phyloP scores from a whole-genome alignment of 495 filamentous ascomycete genomes.

The Aspergillus ostianus region DNA sequence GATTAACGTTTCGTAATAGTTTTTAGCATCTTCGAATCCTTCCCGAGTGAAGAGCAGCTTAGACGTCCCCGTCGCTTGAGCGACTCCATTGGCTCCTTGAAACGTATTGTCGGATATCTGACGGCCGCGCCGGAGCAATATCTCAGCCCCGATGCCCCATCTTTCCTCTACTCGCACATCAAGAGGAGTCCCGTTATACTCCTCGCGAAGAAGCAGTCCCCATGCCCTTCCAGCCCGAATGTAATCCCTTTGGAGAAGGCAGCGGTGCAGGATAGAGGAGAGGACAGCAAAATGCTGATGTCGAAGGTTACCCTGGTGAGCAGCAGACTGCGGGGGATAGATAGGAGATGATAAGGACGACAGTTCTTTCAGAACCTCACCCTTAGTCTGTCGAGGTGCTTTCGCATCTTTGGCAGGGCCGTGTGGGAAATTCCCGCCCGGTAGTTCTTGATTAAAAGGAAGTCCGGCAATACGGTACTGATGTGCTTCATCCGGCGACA shows the following conservation, averaged over 20 bases:
- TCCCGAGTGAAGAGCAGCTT: constrained; percentile 42
- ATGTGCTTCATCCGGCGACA: constrained; percentile 45
- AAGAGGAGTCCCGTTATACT: constrained; percentile 46
- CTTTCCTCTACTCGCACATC: constrained; percentile 55
- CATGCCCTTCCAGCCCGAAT: constrained; percentile 62
- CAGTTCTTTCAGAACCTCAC: constrained; percentile 23
- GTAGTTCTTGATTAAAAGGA: constrained; percentile 41
- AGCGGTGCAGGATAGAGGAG: constrained; percentile 60
- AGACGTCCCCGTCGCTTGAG: not conserved
- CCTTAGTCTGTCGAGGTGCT: constrained; percentile 12
- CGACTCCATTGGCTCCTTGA: not conserved
- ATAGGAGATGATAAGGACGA: constrained; percentile 33
- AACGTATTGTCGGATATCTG: constrained; percentile 16
- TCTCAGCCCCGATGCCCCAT: constrained; percentile 71
- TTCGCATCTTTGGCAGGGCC: constrained; percentile 20
- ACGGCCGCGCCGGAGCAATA: constrained; percentile 52
- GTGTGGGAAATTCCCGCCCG: constrained; percentile 46
- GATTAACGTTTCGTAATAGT: constrained; percentile 67
- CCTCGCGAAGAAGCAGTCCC: constrained; percentile 60
- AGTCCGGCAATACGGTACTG: constrained; percentile 51
- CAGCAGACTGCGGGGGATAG: constrained; percentile 36
- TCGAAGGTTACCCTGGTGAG: constrained; percentile 39
- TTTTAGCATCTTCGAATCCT: constrained; percentile 55
- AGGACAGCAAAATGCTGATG: constrained; percentile 60
- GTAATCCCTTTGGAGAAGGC: constrained; percentile 59